Base-by-base conservation (phyloP, 2,329 filamentous ascomycete species). In the Teratosphaeria zuluensis region DNA sequence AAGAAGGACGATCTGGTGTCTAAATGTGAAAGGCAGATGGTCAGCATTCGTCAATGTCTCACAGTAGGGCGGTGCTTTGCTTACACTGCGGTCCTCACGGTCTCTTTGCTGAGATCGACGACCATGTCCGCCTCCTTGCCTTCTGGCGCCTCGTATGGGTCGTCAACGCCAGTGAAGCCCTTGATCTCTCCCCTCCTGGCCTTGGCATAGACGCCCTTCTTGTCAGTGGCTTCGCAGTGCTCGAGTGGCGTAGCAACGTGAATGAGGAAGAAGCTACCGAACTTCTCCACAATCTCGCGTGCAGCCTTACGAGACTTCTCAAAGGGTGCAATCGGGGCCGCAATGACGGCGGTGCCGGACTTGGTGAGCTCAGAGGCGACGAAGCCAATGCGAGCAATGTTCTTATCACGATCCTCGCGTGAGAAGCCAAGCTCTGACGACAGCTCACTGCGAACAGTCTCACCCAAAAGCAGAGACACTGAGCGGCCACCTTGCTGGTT, bases 401-500 rank as follows among this genome's bases (percentile, higher is more conserved):
- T 97, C 75, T 85, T 89, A 79, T 92, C 86, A 70, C 94, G 90
- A 78, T 99, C 94, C 72, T 92, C 87, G 64, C 86, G 85, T 76
- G 86, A 91, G 85, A 97, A 99, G 73, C 94, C 94, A 14, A 99
- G 88, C 77, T 97, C 94, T 1, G 90, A 88, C 11, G 90, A 96
- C 55, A 99, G 85, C 78, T 97, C 94, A 70, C 85, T 82, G 69
- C 94, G 91, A 64, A 99, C 92, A 6, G 90, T 97, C 78, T 99
- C 94, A 69, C 94, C 94, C 60, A 99, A 85, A 54, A 99, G 85
- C 72, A 99, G 87, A 19, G 92, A 95, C 59, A 97, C 94, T 63
- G 91, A 89, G 60, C 94, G 90, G 61, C 94, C 94, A 65, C 92
- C 92, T 78, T 96, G 92, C 81, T 99, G 92, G 83, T 97, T 97